Percentiles rank a stretch among this genome's conserved stretches.
Conservation (phyloP, 2,329 filamentous ascomycete genomes). For the Colletotrichum destructivum region DNA sequence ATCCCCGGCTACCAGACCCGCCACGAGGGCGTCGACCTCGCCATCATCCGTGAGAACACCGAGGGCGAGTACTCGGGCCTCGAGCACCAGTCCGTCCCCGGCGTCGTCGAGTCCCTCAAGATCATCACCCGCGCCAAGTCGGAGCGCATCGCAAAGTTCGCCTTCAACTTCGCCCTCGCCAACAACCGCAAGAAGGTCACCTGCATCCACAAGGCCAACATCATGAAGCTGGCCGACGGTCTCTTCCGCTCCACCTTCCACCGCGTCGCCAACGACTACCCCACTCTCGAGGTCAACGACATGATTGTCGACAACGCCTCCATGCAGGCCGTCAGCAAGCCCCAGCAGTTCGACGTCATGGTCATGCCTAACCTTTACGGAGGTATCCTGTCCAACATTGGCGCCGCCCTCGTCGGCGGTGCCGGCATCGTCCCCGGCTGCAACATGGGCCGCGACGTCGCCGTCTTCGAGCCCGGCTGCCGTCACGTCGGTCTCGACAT, state of each 20-base stretch:
- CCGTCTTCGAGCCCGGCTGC: conserved; percentile 99
- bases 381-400: conserved; percentile 98
- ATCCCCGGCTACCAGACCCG: conserved; percentile 98
- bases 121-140: conserved; percentile 99
- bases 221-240: conserved; percentile 99
- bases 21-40: conserved; percentile 97
- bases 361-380: conserved; percentile 99
- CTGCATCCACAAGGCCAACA: conserved; percentile 99
- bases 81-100: conserved; percentile 96
- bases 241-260: conserved; percentile 99
- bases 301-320: conserved; percentile 99
- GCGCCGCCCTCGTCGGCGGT: conserved; percentile 95
- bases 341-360: conserved; percentile 99
- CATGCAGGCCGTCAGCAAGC: conserved; percentile 97
- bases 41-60: conserved; percentile 99
- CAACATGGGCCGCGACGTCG: conserved; percentile 99
- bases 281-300: conserved; percentile 95
- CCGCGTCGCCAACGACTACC: conserved; percentile 93
- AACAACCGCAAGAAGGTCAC: conserved; percentile 99
- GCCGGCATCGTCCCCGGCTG: conserved; percentile 97
- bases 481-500: conserved; percentile 99
- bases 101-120: conserved; percentile 99
- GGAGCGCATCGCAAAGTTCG: conserved; percentile 99
- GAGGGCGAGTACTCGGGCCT: conserved; percentile 99
- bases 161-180: conserved; percentile 96